Evolutionary conservation across 805 yeast genomes (phyloP).

Genomic region (Pichia ethanolica): DNA sequence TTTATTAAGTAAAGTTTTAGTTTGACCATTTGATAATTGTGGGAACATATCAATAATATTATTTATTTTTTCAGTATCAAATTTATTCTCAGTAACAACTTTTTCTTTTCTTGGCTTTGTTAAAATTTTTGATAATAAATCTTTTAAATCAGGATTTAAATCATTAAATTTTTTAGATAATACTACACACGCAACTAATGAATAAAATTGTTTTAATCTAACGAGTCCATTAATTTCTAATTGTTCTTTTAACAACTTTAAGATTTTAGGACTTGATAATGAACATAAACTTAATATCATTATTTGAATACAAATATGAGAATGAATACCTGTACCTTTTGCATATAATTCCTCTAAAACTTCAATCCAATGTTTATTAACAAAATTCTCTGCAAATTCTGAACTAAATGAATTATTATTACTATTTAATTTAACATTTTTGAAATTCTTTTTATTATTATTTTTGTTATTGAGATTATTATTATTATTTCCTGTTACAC

Average conservation of each 20-base stretch:
- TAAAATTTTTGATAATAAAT: conserved; percentile 42
- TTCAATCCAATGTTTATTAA: conserved; percentile 50
- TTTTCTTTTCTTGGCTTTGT: background rate
- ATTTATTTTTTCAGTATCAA: conserved; percentile 32
- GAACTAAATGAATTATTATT: conserved; percentile 10
- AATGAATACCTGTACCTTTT: conserved; percentile 47
- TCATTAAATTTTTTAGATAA: conserved; percentile 40
- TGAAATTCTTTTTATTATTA: conserved; percentile 9
- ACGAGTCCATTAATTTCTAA: conserved; percentile 38
- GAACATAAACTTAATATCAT: conserved; percentile 48
- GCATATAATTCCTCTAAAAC: conserved; percentile 49
- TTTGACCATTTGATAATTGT: conserved; percentile 39
- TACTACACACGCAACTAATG: conserved; percentile 49
- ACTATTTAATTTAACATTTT: conserved; percentile 13
- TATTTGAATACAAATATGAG: conserved; percentile 38
- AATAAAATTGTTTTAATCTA: conserved; percentile 37
- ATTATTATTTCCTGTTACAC: conserved; percentile 12
- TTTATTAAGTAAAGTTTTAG: conserved; percentile 40
- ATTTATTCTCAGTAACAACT: background rate
- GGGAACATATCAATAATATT: conserved; percentile 61
- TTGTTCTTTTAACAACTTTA: conserved; percentile 34
- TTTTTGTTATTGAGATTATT: conserved; percentile 10
- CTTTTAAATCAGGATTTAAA: conserved; percentile 43
- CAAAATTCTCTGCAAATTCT: conserved; percentile 48
- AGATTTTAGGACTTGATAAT: conserved; percentile 35